A percentile compares a stretch with the other conserved stretches of the same genome.
phyloP scores from a whole-genome alignment of 208 protist genomes.

The Wallacemonas collosoma region DNA sequence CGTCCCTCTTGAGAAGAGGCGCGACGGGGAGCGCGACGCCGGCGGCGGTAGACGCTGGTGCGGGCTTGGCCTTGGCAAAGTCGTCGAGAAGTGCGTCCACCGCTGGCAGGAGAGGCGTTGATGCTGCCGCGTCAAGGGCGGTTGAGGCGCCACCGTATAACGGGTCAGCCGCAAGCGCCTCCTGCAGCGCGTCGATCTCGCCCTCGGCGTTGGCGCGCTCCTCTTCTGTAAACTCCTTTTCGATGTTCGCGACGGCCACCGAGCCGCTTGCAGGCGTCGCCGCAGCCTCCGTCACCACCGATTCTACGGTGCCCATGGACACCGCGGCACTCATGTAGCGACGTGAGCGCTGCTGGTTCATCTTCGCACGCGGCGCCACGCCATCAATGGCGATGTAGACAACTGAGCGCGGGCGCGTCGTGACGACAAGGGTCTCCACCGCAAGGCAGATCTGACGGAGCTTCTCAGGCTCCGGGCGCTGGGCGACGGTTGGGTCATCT shows the following conservation, averaged over 20 bases:
- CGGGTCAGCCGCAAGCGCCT: conserved; percentile 39
- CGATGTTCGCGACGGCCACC: conserved; percentile 36
- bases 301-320: conserved; percentile 20
- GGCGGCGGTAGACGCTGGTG: not conserved
- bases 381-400: conserved; percentile 98
- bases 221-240: conserved; percentile 49
- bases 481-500: conserved; percentile 54
- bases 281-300: not conserved
- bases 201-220: conserved; percentile 39
- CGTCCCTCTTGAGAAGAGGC: conserved; percentile 16
- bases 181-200: conserved; percentile 55
- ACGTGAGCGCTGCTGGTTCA: conserved; percentile 99
- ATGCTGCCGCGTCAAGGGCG: not conserved
- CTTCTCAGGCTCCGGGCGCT: conserved; percentile 78
- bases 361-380: conserved; percentile 99
- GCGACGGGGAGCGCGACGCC: not conserved
- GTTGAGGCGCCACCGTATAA: conserved; percentile 45
- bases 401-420: conserved; percentile 93
- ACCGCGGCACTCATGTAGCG: conserved; percentile 78
- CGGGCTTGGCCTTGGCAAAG: not conserved
- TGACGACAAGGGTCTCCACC: conserved; percentile 96
- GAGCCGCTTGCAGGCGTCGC: conserved; percentile 14
- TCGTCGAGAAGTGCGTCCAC: conserved; percentile 9
- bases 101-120: not conserved
- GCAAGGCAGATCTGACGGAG: conserved; percentile 90